Base-by-base conservation (phyloP, 1,139 yeast species). In the Kurtzmaniella natalensis region DNA sequence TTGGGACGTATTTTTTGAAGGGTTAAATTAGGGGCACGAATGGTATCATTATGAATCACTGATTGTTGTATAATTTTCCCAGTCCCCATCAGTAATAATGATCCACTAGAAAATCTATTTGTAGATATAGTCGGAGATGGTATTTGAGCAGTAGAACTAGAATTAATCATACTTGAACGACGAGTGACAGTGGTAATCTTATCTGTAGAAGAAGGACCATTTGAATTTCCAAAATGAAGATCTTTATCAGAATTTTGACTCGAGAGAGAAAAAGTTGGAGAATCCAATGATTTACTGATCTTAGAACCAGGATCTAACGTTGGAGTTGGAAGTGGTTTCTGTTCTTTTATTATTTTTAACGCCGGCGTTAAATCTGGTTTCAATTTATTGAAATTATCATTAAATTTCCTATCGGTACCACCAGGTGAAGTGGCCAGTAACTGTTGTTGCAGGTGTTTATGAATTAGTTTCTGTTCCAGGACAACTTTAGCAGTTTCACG, bases 271-370 rank as follows among this genome's bases (percentile, higher is more conserved):
- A 48, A 50, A 0, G 68, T 58, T 4, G 71, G 71, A 26, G 67
- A 62, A 18, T 60, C 63, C 25, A 56, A 40, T 5, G 50, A 42
- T 2, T 56, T 48, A 3, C 54, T 43, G 7, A 60, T 41, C 0
- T 46, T 42, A 4, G 59, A 48, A 3, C 69, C 65, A 0, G 71
- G 68, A 37, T 62, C 73, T 26, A 68, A 44, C 1, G 76, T 71
- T 3, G 81, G 81, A 0, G 78, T 71, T 0, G 81, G 81, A 25
- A 76, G 57, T 3, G 81, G 81, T 47, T 76, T 75, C 21, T 68
- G 62, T 39, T 75, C 80, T 40, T 76, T 75, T 13, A 73, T 52
- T 29, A 71, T 58, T 37, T 76, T 61, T 21, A 75, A 60, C 19
- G 75, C 66, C 0, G 81, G 81, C 29, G 72, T 60, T 45, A 76